Evolutionary conservation across 805 yeast species (phyloP), one percentile per base, ranked within the genome.

Genomic region (Brettanomyces nanus): DNA sequence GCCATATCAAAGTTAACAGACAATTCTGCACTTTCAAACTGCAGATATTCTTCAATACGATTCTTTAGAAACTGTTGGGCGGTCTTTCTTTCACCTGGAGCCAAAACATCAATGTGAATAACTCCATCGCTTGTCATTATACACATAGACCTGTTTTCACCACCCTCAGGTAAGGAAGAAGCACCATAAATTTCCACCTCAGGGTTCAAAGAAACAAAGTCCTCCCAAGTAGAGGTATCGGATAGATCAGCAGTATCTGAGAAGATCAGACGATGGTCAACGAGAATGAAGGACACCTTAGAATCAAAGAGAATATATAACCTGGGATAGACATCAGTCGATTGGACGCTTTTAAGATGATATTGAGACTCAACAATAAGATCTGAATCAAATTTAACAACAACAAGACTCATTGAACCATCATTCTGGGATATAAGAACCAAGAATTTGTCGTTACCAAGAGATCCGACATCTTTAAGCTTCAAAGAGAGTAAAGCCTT

Each of bases 41-140:
- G 81, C 1, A 89, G 74, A 0, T 89, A 95, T 58, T 89, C 97
- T 46, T 82, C 92, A 18, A 90, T 73, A 48, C 80, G 89, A 0
- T 85, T 73, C 52, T 79, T 80, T 25, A 84, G 65, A 33, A 77
- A 66, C 3, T 41, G 43, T 3, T 29, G 33, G 14, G 40, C 29
- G 5, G 43, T 29, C 10, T 7, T 11, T 11, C 26, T 23, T 23
- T 19, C 23, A 2, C 45, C 51, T 5, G 53, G 59, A 1, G 52
- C 44, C 36, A 63, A 64, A 23, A 77, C 53, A 40, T 80, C 84
- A 18, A 85, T 58, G 41, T 76, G 65, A 27, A 85, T 52, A 1
- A 81, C 71, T 4, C 92, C 95, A 18, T 73, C 66, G 25, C 69
- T 68, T 1, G 84, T 71, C 13, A 80, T 48, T 1, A 68, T 46